phyloP scores from a whole-genome alignment of 768 basidiomycete species.

The Hypholoma sublateritium region DNA sequence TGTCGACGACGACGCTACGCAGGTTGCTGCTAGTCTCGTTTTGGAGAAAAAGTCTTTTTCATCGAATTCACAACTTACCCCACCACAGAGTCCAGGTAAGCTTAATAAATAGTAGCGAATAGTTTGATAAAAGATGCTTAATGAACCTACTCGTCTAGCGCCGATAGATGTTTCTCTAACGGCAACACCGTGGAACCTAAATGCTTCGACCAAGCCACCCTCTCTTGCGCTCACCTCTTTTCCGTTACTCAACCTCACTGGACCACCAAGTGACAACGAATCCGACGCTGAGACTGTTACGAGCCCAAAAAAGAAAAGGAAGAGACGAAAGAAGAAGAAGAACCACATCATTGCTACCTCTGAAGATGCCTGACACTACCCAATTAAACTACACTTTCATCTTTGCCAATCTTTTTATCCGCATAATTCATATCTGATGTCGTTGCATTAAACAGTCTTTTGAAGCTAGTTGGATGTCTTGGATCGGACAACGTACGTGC shows the following conservation, averaged over 20 bases:
- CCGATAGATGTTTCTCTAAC: conserved; percentile 4
- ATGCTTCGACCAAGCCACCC: conserved; percentile 9
- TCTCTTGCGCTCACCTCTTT: conserved; percentile 28
- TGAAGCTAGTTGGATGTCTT: too few relatives aligned
- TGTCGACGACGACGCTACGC: background rate
- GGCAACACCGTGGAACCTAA: background rate
- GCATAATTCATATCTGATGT: background rate
- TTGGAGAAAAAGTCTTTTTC: background rate
- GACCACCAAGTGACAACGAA: conserved; percentile 39
- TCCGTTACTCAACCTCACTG: conserved; percentile 57
- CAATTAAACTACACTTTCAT: conserved; percentile 15
- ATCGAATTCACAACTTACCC: background rate
- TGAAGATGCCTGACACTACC: conserved; percentile 8
- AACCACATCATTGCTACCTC: conserved; percentile 21
- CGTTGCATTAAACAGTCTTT: too few relatives aligned
- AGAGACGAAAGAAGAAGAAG: conserved; percentile 55
- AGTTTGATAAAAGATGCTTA: background rate
- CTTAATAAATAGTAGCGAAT: background rate
- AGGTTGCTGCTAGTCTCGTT: background rate
- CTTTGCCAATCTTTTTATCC: background rate
- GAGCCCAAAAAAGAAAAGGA: conserved; percentile 53
- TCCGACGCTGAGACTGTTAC: conserved; percentile 25
- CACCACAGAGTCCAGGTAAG: background rate
- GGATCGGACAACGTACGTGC: too few relatives aligned
- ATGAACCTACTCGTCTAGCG: background rate